phyloP scores from a whole-genome alignment of 495 filamentous ascomycete species.

The Evansstolkia leycettana region DNA sequence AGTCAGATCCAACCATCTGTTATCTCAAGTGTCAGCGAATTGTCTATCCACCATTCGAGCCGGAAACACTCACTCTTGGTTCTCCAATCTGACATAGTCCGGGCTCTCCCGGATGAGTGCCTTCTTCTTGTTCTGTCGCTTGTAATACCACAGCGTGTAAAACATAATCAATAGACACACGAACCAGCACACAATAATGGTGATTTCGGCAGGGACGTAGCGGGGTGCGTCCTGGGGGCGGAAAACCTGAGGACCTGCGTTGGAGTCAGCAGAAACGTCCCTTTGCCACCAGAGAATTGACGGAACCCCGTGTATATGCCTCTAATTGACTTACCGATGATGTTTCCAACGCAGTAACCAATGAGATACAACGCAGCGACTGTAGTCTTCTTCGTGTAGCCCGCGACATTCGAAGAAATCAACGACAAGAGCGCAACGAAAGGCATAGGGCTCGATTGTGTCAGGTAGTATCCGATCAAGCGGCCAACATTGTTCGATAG shows the following conservation, averaged over 20 bases:
- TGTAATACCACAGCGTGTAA: constrained; percentile 54
- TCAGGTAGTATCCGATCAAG: constrained; percentile 53
- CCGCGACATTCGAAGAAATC: constrained; percentile 54
- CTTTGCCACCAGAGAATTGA: no score
- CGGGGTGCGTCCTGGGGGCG: constrained; percentile 42
- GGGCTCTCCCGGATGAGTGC: constrained; percentile 36
- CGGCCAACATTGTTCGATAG: constrained; percentile 44
- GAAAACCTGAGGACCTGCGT: constrained; percentile 47
- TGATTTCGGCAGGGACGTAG: constrained; percentile 58
- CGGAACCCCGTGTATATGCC: no score
- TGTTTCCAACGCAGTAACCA: constrained; percentile 50
- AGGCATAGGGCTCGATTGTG: constrained; percentile 42
- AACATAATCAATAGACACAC: constrained; percentile 42
- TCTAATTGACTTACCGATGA: constrained; percentile 38
- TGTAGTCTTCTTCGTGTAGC: constrained; percentile 67
- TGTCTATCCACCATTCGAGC: not conserved
- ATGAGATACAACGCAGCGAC: constrained; percentile 61
- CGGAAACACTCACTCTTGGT: constrained; percentile 42
- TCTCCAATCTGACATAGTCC: constrained; percentile 52
- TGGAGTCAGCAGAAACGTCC: no score
- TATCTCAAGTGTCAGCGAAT: constrained; percentile 6
- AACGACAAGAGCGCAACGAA: constrained; percentile 36
- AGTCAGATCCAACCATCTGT: constrained; percentile 43
- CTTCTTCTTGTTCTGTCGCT: constrained; percentile 48
- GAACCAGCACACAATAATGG: constrained; percentile 51